Evolutionary conservation across 1,284 basidiomycete species (phyloP).

Genomic region (Ganoderma resinaceum): DNA sequence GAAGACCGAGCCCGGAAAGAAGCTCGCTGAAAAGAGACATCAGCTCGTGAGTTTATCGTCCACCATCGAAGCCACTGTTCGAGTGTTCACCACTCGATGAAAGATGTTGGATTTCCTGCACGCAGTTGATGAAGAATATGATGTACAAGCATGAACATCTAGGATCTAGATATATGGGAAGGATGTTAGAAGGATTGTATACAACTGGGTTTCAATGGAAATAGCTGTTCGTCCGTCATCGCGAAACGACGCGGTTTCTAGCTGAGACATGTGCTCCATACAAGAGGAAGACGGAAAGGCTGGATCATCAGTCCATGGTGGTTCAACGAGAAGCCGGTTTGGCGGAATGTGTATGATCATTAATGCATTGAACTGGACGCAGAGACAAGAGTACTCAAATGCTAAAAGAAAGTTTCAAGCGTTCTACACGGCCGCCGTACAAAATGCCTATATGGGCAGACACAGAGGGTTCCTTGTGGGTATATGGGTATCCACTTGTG

Average conservation of each 20-base stretch:
- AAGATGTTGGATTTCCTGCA: conserved; percentile 43
- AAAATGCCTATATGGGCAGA: background rate
- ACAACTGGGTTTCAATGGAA: background rate
- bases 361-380: background rate
- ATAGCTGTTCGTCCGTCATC: too few species aligned
- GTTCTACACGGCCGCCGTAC: background rate
- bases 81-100: background rate
- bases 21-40: conserved; percentile 78
- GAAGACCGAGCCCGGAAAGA: conserved; percentile 77
- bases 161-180: background rate
- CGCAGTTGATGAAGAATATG: conserved; percentile 40
- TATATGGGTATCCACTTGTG: background rate
- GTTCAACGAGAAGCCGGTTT: too few species aligned
- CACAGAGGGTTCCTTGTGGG: background rate
- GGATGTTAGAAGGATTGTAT: background rate
- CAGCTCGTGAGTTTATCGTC: conserved; percentile 58
- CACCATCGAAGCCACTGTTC: background rate
- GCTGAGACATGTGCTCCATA: too few species aligned
- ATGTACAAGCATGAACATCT: conserved; percentile 9
- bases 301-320: too few species aligned
- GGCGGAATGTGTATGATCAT: background rate
- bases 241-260: too few species aligned
- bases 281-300: too few species aligned
- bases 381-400: background rate
- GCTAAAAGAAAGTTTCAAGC: background rate